A percentile compares a stretch with the other conserved stretches of the same genome.
Evolutionary conservation across 1,284 basidiomycete species (phyloP).

Genomic region (Trichosporon inkin): DNA sequence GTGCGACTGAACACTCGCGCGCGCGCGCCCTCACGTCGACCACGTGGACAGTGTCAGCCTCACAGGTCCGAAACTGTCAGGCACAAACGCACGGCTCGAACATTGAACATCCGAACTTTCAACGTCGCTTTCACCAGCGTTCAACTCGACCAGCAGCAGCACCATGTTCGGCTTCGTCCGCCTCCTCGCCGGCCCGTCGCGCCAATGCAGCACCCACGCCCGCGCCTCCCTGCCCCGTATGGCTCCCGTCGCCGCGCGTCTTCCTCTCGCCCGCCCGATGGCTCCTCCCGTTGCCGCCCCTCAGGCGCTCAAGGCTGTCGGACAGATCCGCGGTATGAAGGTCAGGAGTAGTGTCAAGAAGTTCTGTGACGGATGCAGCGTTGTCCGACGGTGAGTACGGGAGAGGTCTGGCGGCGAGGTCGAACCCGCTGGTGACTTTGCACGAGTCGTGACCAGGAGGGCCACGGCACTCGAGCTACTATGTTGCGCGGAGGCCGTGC

Average conservation of each 20-base stretch:
- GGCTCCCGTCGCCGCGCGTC: constrained; percentile 4
- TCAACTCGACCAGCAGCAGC: neutral
- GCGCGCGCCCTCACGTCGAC: no score
- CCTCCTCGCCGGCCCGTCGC: constrained; percentile 19
- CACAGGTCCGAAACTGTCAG: neutral
- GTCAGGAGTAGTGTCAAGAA: constrained; percentile 89
- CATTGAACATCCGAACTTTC: constrained; percentile 1
- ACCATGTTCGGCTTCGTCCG: constrained; percentile 14
- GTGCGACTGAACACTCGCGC: no score
- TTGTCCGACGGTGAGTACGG: constrained; percentile 62
- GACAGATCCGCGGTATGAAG: constrained; percentile 75
- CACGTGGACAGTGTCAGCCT: neutral
- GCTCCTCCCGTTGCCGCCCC: constrained; percentile 10
- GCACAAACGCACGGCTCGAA: neutral
- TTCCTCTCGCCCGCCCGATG: constrained; percentile 8
- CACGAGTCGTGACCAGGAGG: no score
- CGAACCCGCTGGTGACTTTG: no score
- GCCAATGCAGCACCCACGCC: constrained; percentile 18
- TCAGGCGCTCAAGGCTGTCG: constrained; percentile 22
- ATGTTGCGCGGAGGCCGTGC: no score
- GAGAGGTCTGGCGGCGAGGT: no score
- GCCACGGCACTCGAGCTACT: no score
- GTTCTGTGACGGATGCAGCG: constrained; percentile 83
- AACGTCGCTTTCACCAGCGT: neutral
- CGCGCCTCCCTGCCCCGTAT: constrained; percentile 12